Base-by-base conservation (phyloP, 139 green algal genomes). In the Chlamydomonas sp. region DNA sequence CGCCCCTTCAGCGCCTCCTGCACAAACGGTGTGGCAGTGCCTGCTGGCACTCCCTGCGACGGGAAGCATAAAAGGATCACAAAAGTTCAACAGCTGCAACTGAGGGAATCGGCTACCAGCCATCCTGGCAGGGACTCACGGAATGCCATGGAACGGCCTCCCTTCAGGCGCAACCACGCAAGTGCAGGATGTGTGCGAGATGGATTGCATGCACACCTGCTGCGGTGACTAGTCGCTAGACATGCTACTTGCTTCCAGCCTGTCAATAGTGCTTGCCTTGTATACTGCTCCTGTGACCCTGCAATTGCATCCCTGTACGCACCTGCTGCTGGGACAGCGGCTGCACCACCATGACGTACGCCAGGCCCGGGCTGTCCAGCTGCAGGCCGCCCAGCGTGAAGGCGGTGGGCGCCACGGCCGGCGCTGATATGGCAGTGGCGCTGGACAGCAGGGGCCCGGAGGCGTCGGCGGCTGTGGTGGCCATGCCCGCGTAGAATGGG, bases 361-460 rank as follows among this genome's bases (percentile, higher is more conserved):
- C 64, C 1, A 91, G 67, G 18, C 89, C 91, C 8, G 84, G 82
- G 49, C 78, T 89, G 89, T 94, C 87, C 60, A 92, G 87, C 71
- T 88, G 79, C 10, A 94, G 62, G 4, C 72, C 73, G 3, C 58
- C 59, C 14, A 94, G n/a, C 0, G 17, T 63, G 68, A 92, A 92
- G 16, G 86, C 69, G 73, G 84, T 89, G 9, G 89, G n/a, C 0
- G 58, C 66, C 6, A 91, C 80, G 57, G 49, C 83, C 15, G 58
- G 16, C 17, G 71, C 66, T 2, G 77, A 57, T 8, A 79, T 7
- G 58, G 82, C 60, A 2, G 88, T 61, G 59, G 6, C 58, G 20
- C 18, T 62, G 2, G 88, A 64, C 31, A 88, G 75, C 10, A 10
- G 8, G 2, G 91, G 81, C 5, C 64, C 72, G 4, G 72, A 1